A percentile compares a stretch with the other conserved stretches of the same genome.
Evolutionary conservation across 2,329 filamentous ascomycete species (phyloP).

Genomic region (Thermomyces lanuginosus): DNA sequence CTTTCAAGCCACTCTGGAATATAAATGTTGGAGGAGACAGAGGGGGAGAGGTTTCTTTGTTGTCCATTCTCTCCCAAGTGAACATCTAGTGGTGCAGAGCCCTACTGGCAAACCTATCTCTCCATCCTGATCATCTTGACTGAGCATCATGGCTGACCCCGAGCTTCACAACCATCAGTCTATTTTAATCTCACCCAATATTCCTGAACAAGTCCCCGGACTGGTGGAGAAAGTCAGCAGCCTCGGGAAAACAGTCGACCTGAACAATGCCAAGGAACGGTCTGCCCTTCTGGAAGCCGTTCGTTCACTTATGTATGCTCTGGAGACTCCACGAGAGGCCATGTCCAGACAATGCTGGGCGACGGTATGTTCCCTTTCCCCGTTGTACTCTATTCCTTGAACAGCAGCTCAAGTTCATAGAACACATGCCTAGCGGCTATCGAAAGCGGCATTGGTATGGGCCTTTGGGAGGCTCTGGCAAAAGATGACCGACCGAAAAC

Average conservation of each 20-base stretch:
- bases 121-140: too few species aligned
- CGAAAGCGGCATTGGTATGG: slow-evolving; percentile 7
- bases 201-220: slow-evolving; percentile 8
- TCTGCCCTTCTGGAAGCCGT: slow-evolving; percentile 9
- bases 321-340: slow-evolving; percentile 34
- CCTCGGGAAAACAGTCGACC: slow-evolving; percentile 7
- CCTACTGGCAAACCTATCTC: too few species aligned
- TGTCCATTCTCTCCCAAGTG: too few species aligned
- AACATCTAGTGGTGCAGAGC: too few species aligned
- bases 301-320: slow-evolving; percentile 10
- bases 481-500: slow-evolving; percentile 8
- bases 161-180: too few species aligned
- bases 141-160: too few species aligned
- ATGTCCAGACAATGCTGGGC: slow-evolving; percentile 34
- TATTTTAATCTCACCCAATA: too few species aligned
- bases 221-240: slow-evolving; percentile 9
- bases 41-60: too few species aligned
- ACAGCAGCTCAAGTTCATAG: too few species aligned
- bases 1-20: too few species aligned
- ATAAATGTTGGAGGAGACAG: too few species aligned
- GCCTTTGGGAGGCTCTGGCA: slow-evolving; percentile 7
- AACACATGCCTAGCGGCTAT: slow-evolving; percentile 7
- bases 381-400: too few species aligned
- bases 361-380: slow-evolving; percentile 15
- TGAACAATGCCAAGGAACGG: slow-evolving; percentile 4